phyloP scores from a whole-genome alignment of 169 alveolate species.

The Eimeria falciformis region DNA sequence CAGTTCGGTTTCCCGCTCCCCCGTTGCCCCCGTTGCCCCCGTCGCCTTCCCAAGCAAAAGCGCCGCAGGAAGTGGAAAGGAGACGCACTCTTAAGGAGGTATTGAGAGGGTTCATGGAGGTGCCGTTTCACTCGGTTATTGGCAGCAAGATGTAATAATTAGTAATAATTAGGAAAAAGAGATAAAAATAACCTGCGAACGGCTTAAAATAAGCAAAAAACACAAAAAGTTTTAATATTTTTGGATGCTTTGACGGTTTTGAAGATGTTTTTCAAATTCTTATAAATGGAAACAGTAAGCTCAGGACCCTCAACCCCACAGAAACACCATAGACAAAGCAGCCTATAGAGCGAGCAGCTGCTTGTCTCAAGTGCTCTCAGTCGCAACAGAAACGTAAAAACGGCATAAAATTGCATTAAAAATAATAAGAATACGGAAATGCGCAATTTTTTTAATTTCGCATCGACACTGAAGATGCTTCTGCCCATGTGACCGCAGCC shows the following conservation, averaged over 20 bases:
- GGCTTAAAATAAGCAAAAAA: not conserved
- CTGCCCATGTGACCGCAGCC: conserved; percentile 14
- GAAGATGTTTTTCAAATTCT: not conserved
- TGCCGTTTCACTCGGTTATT: conserved; percentile 3
- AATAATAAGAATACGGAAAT: too few species aligned
- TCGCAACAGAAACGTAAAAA: too few species aligned
- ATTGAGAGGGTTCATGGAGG: conserved; percentile 28
- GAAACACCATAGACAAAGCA: too few species aligned
- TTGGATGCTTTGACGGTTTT: too few species aligned
- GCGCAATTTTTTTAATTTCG: too few species aligned
- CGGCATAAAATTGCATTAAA: too few species aligned
- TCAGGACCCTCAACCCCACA: too few species aligned
- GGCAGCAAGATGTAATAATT: conserved; percentile 15
- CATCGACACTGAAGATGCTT: not conserved
- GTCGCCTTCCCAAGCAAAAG: not conserved
- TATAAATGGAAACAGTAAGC: too few species aligned
- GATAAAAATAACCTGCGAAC: too few species aligned
- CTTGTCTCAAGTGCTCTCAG: too few species aligned
- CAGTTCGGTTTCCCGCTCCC: not conserved
- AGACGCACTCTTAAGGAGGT: conserved; percentile 2
- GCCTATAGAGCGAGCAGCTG: too few species aligned
- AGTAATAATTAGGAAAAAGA: too few species aligned
- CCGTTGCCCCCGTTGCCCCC: not conserved
- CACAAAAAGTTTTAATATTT: not conserved
- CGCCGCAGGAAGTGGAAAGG: not conserved